These are phyloP conservation scores for Tulasnella sp. DNA, from an alignment of 768 basidiomycete species.

Conservation along the genomic window DNA sequence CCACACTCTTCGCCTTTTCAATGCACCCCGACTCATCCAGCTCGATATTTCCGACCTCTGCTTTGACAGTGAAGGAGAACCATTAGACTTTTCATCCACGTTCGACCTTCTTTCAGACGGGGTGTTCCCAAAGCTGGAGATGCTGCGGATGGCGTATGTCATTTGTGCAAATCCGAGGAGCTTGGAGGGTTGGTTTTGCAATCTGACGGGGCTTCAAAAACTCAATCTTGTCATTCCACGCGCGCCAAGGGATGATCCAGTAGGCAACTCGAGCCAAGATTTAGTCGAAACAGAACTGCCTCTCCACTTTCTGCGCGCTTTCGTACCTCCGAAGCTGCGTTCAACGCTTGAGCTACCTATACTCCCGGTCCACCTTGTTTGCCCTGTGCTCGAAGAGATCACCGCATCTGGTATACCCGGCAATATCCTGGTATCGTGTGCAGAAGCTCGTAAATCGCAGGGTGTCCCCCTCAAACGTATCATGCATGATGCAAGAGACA, in stretches of 20 bases:
- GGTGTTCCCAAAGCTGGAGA: no score
- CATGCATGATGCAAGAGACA: neutral
- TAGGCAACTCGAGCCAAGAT: no score
- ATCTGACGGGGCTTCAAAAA: neutral
- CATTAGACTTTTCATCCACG: neutral
- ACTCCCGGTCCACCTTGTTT: neutral
- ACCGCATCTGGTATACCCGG: neutral
- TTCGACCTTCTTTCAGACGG: neutral
- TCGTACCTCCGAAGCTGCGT: neutral
- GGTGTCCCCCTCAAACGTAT: neutral
- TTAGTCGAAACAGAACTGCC: no score
- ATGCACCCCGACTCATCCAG: neutral
- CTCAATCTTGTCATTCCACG: neutral
- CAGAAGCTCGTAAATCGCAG: no score
- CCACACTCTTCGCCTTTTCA: neutral
- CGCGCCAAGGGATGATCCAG: neutral
- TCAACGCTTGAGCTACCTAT: neutral
- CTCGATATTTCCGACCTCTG: neutral
- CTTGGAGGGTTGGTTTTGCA: neutral
- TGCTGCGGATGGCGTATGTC: neutral
- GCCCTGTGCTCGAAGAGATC: neutral
- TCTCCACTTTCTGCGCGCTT: neutral
- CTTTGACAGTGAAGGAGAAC: neutral
- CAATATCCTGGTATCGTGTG: neutral
- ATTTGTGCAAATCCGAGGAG: neutral